Percentiles rank a stretch among this genome's conserved stretches.
These are phyloP conservation scores for Boletus rufocinnamomeus DNA, from an alignment of 768 basidiomycete species.

Conservation along the genomic window DNA sequence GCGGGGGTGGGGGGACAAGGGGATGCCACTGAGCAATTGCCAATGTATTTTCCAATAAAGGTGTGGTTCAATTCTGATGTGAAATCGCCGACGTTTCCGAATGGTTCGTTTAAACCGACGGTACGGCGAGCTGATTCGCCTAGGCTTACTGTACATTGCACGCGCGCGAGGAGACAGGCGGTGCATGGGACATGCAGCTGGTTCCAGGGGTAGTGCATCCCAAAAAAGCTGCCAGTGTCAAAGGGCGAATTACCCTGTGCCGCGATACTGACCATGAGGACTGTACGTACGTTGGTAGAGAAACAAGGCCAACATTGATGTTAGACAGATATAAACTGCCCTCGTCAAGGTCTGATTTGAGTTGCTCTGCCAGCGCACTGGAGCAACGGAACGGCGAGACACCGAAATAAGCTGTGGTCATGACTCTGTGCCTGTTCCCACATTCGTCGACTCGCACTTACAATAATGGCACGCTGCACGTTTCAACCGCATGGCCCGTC, in stretches of 20 bases:
- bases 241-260: constrained; percentile 7
- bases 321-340: background rate
- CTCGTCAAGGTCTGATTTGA: background rate
- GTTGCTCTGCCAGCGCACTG: constrained; percentile 1
- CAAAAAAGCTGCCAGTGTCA: background rate
- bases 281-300: background rate
- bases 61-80: background rate
- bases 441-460: background rate
- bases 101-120: background rate
- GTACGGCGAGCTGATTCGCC: background rate
- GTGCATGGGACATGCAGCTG: background rate
- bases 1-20: background rate
- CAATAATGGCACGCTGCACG: background rate
- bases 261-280: background rate
- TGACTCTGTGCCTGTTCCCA: constrained; percentile 6
- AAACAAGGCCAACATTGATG: background rate
- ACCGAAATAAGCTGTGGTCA: background rate
- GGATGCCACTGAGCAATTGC: background rate
- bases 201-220: background rate
- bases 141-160: background rate
- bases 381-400: background rate
- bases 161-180: background rate
- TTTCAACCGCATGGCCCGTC: constrained; percentile 13
- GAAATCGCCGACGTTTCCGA: background rate
- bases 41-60: background rate